Percentiles rank a stretch among this genome's conserved stretches.
These are phyloP conservation scores for Spathaspora jeffriesii DNA, from an alignment of 1,139 yeast species.

Conservation along the genomic window DNA sequence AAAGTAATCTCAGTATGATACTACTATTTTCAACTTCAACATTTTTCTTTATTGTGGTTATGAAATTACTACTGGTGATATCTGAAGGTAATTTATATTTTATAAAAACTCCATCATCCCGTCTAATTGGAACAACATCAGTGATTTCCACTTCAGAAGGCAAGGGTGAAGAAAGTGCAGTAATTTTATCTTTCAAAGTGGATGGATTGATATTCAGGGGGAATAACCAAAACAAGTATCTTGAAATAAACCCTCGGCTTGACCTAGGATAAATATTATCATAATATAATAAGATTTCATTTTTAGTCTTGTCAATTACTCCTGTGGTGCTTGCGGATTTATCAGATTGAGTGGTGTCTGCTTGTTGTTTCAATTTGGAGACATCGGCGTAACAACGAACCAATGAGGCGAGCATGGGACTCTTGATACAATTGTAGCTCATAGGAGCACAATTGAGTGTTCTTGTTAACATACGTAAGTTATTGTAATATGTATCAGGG, in stretches of 20 bases:
- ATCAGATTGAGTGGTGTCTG: slow-evolving; percentile 33
- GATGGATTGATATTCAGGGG: slow-evolving; percentile 18
- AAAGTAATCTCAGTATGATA: slow-evolving; percentile 14
- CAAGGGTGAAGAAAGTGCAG: slow-evolving; percentile 28
- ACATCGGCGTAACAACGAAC: background rate
- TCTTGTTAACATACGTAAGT: background rate
- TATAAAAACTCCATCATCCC: slow-evolving; percentile 96
- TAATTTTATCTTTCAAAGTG: slow-evolving; percentile 22
- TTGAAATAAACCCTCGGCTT: slow-evolving; percentile 19
- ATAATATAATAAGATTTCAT: slow-evolving; percentile 38
- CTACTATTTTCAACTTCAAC: slow-evolving; percentile 27
- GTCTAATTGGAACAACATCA: slow-evolving; percentile 61
- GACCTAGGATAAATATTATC: slow-evolving; percentile 37
- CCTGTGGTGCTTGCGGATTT: slow-evolving; percentile 44
- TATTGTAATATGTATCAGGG: background rate
- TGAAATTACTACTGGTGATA: slow-evolving; percentile 49
- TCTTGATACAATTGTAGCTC: background rate
- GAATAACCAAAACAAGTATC: slow-evolving; percentile 20
- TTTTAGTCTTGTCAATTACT: slow-evolving; percentile 33
- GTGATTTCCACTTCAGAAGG: slow-evolving; percentile 29
- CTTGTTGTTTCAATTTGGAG: slow-evolving; percentile 24
- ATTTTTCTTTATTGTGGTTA: slow-evolving; percentile 50
- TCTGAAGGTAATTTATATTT: slow-evolving; percentile 63
- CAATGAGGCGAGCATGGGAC: background rate
- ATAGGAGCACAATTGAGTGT: background rate